Evolutionary conservation across 2,329 filamentous ascomycete genomes (phyloP), one percentile per base, ranked within the genome.

Genomic region (Penicillium digitatum): DNA sequence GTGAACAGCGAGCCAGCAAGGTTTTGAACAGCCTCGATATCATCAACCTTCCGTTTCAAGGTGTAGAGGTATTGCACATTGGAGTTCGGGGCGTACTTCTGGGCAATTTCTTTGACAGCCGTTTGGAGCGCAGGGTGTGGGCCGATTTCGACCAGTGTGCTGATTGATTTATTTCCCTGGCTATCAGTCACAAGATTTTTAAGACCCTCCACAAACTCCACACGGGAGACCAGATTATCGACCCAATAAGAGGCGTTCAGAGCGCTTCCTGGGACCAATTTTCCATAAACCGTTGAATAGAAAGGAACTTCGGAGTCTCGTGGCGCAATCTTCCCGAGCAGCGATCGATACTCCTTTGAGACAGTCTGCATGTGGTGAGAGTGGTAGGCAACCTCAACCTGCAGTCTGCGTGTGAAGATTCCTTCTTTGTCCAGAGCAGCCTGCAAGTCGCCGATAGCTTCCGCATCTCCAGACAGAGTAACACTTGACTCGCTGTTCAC

Each of bases 381-480:
- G 45, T 72, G 69, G 40, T 72, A 72, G 3, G 69, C 69, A 10
- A 60, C 63, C 1, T 67, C 62, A 7, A 67, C 64, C 38, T 61
- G 62, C 9, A 72, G 56, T 31, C 53, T 51, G 4, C 69, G 63
- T 3, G 65, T 66, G 47, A 72, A 67, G 18, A 67, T 57, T 2
- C 61, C 59, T 27, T 59, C 58, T 29, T 60, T 60, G 14, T 59
- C 52, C 16, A 65, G 34, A 0, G 56, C 56, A 20, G 37, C 49
- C 26, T 62, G 51, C 1, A 65, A 42, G n/a, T 48, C 56, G 3
- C 56, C 16, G 61, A 66, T 18, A 56, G 59, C 43, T 64, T 62
- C 61, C n/a, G 37, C 49, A 27, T 61, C 59, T 2, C 66, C 66
- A 29, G 60, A 64, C 5, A 69, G 37, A 14, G 66, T 69, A 4